phyloP scores from a whole-genome alignment of 129 eudicot genomes.

The Tanacetum coccineum region DNA sequence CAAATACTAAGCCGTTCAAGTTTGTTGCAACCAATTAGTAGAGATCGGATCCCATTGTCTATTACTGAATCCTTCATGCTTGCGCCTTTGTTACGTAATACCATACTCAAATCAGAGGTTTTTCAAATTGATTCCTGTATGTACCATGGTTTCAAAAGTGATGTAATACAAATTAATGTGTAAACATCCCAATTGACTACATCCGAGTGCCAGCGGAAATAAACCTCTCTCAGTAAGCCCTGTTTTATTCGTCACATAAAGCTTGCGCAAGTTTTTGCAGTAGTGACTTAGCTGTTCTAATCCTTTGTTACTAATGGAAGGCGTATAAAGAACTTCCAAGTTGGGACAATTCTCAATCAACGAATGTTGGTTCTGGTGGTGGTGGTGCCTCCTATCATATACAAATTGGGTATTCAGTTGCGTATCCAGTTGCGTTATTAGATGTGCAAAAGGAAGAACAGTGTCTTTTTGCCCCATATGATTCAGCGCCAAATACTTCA shows the following conservation, averaged over 20 bases:
- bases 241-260: not conserved
- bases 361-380: not conserved
- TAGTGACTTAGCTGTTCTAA: not conserved
- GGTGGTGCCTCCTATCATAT: too few relatives aligned
- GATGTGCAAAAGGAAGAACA: too few relatives aligned
- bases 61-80: not conserved
- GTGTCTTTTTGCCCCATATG: too few relatives aligned
- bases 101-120: not conserved
- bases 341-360: not conserved
- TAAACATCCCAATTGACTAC: not conserved
- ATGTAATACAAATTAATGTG: not conserved
- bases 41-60: not conserved
- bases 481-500: too few relatives aligned
- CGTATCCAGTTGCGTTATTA: too few relatives aligned
- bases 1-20: too few relatives aligned
- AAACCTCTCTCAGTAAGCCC: not conserved
- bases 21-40: not conserved
- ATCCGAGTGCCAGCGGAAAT: not conserved
- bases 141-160: not conserved
- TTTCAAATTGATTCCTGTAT: not conserved
- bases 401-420: too few relatives aligned
- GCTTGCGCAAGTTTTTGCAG: slow-evolving; percentile 1
- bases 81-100: not conserved
- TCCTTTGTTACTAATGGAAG: not conserved
- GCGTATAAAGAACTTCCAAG: not conserved